A percentile compares a stretch with the other conserved stretches of the same genome.
These are phyloP conservation scores for Trichophyton schoenleinii DNA, from an alignment of 2,329 filamentous ascomycete genomes.

Conservation along the genomic window DNA sequence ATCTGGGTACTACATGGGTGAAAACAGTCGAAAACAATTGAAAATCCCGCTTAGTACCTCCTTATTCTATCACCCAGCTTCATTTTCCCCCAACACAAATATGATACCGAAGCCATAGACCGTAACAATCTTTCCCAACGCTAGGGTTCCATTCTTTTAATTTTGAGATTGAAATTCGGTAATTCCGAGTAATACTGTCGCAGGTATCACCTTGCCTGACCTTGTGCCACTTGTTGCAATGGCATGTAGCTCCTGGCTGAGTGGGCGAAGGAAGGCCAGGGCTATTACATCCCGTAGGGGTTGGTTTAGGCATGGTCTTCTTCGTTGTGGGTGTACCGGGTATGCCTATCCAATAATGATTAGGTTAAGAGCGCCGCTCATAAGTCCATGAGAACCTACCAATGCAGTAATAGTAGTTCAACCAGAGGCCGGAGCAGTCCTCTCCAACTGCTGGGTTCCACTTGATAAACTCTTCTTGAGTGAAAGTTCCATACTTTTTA, in stretches of 20 bases:
- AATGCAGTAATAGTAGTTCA: slow-evolving; percentile 8
- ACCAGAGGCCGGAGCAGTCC: slow-evolving; percentile 6
- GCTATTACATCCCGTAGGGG: background rate
- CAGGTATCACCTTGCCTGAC: slow-evolving; percentile 17
- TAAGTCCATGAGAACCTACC: background rate
- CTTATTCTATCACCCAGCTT: background rate
- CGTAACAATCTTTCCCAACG: background rate
- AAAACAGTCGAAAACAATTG: too few species aligned
- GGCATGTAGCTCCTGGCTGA: slow-evolving; percentile 14
- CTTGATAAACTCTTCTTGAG: background rate
- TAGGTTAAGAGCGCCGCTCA: background rate
- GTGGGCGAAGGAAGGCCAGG: slow-evolving; percentile 5
- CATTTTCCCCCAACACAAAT: background rate
- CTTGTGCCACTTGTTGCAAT: slow-evolving; percentile 18
- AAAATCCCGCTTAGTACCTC: background rate
- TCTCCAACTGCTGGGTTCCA: slow-evolving; percentile 8
- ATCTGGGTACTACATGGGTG: too few species aligned
- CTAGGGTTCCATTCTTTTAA: slow-evolving; percentile 18
- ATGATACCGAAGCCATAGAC: slow-evolving; percentile 2
- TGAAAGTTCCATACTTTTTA: background rate
- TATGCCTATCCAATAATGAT: background rate
- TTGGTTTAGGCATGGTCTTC: background rate
- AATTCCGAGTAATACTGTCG: slow-evolving; percentile 14
- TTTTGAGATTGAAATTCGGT: slow-evolving; percentile 10
- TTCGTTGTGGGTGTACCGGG: slow-evolving; percentile 1